Evolutionary conservation across 1,139 yeast species (phyloP), one percentile per base, ranked within the genome.

Genomic region (Hyphopichia fennica): DNA sequence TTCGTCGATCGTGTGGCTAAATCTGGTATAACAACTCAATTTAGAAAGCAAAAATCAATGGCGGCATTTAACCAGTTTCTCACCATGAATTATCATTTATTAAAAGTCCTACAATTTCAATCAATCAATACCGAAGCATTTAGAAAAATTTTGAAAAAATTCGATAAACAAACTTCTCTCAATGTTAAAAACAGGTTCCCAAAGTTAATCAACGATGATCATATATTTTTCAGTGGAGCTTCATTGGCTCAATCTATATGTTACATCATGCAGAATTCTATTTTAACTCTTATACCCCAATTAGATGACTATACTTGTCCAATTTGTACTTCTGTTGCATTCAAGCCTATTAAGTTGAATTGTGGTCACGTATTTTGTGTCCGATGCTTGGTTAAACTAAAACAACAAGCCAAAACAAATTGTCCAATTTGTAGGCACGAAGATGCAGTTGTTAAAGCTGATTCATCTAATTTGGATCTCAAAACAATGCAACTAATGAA

Each of bases 241-340:
- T 77, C 84, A 2, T 61, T 82, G 31, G 79, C 84, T 0, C 78
- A 75, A 47, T 69, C 75, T 22, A 71, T 82, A 14, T 81, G 85
- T 54, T 74, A 62, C 39, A 69, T 81, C 14, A 80, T 85, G 40
- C 79, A 84, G 34, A 67, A 69, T 15, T 72, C 79, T 11, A 59
- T 85, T 13, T 58, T 84, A 31, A 73, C 77, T 16, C 58, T 84
- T 3, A 68, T 84, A 1, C 93, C 93, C 1, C 91, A 84, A 57
- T 63, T 85, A 15, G 91, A 85, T 41, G 93, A 85, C 56, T 85
- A 82, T 53, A 68, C 79, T 2, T 85, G 93, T 56, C 90, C 91
- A 1, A 79, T 85, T 8, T 85, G 93, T 56, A 76, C 80, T 59
- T 72, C 78, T 4, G 74, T 85, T 34, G 89, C 90, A 0, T 84